Percentiles rank a stretch among this genome's conserved stretches.
Evolutionary conservation across 345 rosid species (phyloP).

Genomic region (Acer saccharum): DNA sequence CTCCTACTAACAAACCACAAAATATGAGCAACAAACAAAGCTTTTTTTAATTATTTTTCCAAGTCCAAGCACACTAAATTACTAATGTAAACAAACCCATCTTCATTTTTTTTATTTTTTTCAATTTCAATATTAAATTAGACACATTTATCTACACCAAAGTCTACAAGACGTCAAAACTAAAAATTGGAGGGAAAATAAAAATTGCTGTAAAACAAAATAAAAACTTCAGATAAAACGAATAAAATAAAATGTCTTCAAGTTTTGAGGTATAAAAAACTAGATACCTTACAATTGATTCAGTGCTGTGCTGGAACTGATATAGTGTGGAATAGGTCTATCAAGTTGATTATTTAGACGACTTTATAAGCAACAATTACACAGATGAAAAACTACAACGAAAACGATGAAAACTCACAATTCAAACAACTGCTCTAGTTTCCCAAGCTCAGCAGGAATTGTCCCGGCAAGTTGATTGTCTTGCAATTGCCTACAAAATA

Average conservation of each 20-base stretch:
- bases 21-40: no score
- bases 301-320: conserved; percentile 84
- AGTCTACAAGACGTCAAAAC: no score
- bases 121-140: no score
- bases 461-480: conserved; percentile 66
- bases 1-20: no score
- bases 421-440: conserved; percentile 87
- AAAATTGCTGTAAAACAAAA: conserved; percentile 45
- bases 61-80: no score
- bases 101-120: no score
- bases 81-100: no score
- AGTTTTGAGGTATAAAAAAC: background rate
- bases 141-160: no score
- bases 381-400: background rate
- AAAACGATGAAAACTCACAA: conserved; percentile 47
- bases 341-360: conserved; percentile 55
- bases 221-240: background rate
- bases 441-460: conserved; percentile 94
- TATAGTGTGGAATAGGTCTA: conserved; percentile 80
- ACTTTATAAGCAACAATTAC: background rate
- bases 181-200: no score
- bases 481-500: conserved; percentile 67
- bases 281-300: conserved; percentile 72
- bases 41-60: no score
- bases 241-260: background rate